These are phyloP conservation scores for Aethionema arabicum DNA, from an alignment of 345 rosid species.

Conservation along the genomic window DNA sequence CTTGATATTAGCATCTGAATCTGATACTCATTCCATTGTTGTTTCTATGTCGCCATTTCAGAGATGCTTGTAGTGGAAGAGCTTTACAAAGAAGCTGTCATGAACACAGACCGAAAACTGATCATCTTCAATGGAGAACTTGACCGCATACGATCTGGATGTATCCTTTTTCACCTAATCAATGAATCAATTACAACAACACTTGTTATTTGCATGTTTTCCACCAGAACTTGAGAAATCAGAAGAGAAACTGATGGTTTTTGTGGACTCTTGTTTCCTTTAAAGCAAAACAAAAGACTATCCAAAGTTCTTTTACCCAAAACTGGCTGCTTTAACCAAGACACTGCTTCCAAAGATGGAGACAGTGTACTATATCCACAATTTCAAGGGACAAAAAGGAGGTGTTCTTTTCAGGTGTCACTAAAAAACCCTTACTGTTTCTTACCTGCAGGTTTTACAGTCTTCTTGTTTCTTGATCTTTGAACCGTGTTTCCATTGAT, in stretches of 20 bases:
- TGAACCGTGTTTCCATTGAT: not conserved
- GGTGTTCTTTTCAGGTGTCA: slow-evolving; percentile 87
- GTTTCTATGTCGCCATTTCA: slow-evolving; percentile 37
- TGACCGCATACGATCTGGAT: slow-evolving; percentile 93
- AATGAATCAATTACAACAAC: not conserved
- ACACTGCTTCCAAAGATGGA: slow-evolving; percentile 80
- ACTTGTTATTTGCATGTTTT: slow-evolving; percentile 7
- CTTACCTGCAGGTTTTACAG: not conserved
- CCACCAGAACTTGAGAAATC: slow-evolving; percentile 18
- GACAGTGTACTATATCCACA: slow-evolving; percentile 91
- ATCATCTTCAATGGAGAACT: slow-evolving; percentile 92
- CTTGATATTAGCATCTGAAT: not conserved
- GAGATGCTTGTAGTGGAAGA: slow-evolving; percentile 99
- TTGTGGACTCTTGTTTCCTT: slow-evolving; percentile 36
- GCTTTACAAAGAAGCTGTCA: slow-evolving; percentile 85
- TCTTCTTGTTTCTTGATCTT: slow-evolving; percentile 7
- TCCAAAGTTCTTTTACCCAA: slow-evolving; percentile 91
- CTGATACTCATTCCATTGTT: slow-evolving; percentile 12
- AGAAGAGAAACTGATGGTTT: not conserved
- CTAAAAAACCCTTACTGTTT: not conserved
- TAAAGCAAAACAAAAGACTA: slow-evolving; percentile 54
- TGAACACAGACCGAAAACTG: slow-evolving; percentile 54
- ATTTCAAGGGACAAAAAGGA: slow-evolving; percentile 81
- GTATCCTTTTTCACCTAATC: slow-evolving; percentile 61
- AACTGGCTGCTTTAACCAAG: slow-evolving; percentile 74